Base-by-base conservation (phyloP, 805 yeast species). In the Starmera pachycereana region DNA sequence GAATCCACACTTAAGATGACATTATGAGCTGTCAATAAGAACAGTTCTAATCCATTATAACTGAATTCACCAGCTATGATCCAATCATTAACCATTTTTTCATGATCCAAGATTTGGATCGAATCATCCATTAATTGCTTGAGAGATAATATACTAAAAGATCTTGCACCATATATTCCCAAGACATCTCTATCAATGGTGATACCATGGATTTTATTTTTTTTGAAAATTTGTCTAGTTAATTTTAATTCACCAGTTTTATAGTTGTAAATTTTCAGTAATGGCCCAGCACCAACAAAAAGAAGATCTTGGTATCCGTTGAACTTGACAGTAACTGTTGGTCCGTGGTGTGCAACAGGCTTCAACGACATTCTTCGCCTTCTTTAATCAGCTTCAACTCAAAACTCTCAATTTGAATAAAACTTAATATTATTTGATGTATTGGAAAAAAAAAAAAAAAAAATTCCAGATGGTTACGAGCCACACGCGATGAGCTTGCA, bases 121-220 rank as follows among this genome's bases (percentile, higher is more conserved):
- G 27, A 22, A 27, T 50, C 46, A 0, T 43, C 44, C 32, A 65
- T 40, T 4, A 64, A 40, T n/a, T 62, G 62, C 0, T 48, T 40
- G 11, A 66, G 43, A 1, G 58, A 45, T 1, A 71, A 40, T 4
- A 81, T 52, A 7, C 71, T 61, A 36, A 84, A 65, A 1, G 94
- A 82, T 41, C 85, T 69, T 2, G 82, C 89, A 32, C 97, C 97
- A 63, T 75, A 76, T 1, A 76, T 61, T 0, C 74, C 48, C 5
- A 66, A 48, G 0, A 54, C 43, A 2, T 58, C 61, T 1, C 61
- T 58, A 6, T 56, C 58, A 8, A 75, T 56, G 3, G 68, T 57
- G 29, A 90, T 74, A n/a, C 86, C 83, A 55, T 90, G 97, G 31
- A 90, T 78, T 54, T 87, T 89, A 59, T 86, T 85, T 40, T 77